Evolutionary conservation across 257 asterid genomes (phyloP), one percentile per base, ranked within the genome.

Genomic region (Plantago major): DNA sequence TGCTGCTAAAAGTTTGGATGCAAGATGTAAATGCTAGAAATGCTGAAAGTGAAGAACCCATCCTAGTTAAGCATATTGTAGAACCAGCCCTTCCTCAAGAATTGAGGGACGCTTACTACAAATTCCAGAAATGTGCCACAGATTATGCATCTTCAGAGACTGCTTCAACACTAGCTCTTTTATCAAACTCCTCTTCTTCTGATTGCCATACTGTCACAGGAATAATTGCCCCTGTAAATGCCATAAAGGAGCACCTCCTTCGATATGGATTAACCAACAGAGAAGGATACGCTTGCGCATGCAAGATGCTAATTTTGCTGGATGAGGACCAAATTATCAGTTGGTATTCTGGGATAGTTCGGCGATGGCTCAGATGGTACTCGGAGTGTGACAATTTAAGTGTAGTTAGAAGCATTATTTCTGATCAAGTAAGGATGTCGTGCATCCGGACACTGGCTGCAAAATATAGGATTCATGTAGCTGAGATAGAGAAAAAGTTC

Each of bases 41-140:
- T 17, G 77, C 64, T 53, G 78, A 42, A 17, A 77, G 64, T 51
- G 91, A 77, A 80, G 95, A 81, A 59, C 42, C 28, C 30, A 38
- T 89, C 50, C 72, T 91, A 70, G 79, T 86, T 46, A 83, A 73
- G 74, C 73, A 67, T 75, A 67, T 92, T 37, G 73, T 65, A 15
- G 96, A 92, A 75, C 97, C 94, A 30, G 78, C 95, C 51, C 91
- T 92, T 60, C 99, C 99, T 1, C 79, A 65, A 69, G 95, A 86
- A 67, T 81, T 92, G 61, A 73, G 51, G 37, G 89, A 89, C 67
- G 82, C 97, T 28, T 82, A 68, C 67, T 63, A 77, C 42, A 82
- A 89, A 70, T 92, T 92, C 73, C 95, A 83, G 62, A 83, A 76
- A 73, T 73, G 67, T 28, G 91, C 82, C 48, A 74, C 78, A 72